These are phyloP conservation scores for Aphanomyces cochlioides DNA, from an alignment of 352 stramenopile genomes.

Conservation along the genomic window DNA sequence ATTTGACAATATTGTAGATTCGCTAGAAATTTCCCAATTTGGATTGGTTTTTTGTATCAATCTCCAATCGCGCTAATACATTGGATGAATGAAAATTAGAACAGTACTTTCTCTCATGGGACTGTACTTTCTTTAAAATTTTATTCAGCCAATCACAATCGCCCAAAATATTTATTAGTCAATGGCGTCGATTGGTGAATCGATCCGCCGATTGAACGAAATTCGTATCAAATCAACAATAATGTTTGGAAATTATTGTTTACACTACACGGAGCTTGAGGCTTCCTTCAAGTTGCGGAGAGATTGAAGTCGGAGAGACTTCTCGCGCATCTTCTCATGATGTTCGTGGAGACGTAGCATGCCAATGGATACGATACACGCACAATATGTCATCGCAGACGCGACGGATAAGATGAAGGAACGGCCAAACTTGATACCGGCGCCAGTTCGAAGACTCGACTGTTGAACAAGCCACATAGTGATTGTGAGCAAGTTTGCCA, in stretches of 20 bases:
- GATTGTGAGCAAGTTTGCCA: constrained; percentile 26
- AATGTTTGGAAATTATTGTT: neutral
- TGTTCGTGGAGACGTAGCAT: constrained; percentile 27
- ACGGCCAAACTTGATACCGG: neutral
- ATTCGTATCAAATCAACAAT: neutral
- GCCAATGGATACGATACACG: constrained; percentile 18
- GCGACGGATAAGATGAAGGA: constrained; percentile 14
- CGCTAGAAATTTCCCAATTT: too few species aligned
- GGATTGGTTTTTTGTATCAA: too few species aligned
- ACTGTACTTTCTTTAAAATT: too few species aligned
- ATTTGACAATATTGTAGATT: neutral
- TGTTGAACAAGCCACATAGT: constrained; percentile 24
- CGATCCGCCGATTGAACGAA: too few species aligned
- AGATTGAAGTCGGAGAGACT: constrained; percentile 2
- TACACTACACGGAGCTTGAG: neutral
- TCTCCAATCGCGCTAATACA: too few species aligned
- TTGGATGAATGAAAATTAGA: too few species aligned
- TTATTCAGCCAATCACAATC: too few species aligned
- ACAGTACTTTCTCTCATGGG: too few species aligned
- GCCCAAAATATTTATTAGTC: too few species aligned
- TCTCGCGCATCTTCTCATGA: constrained; percentile 18
- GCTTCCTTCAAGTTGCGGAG: constrained; percentile 2
- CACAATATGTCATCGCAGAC: constrained; percentile 6
- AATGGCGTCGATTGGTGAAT: too few species aligned
- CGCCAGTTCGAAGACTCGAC: constrained; percentile 8